phyloP scores from a whole-genome alignment of 2,329 filamentous ascomycete species.

The Teratosphaeria pseudoeucalypti region DNA sequence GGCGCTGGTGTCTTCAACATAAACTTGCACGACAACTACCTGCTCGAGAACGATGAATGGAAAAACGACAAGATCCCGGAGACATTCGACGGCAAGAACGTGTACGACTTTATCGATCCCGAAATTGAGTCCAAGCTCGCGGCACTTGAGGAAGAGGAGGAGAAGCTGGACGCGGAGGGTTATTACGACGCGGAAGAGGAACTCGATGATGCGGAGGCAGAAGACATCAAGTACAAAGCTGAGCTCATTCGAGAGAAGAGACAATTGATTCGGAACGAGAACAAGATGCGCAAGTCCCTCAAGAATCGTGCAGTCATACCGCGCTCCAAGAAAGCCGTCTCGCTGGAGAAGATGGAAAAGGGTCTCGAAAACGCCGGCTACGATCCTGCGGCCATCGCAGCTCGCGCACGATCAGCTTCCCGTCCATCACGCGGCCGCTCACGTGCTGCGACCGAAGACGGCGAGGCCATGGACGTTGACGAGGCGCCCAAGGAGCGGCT shows the following conservation, averaged over 20 bases:
- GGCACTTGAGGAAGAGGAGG: constrained; percentile 89
- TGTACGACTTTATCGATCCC: constrained; percentile 93
- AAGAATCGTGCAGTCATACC: constrained; percentile 96
- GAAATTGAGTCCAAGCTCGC: constrained; percentile 91
- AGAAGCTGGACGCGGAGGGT: constrained; percentile 79
- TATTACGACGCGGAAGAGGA: constrained; percentile 77
- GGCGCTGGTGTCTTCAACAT: constrained; percentile 94
- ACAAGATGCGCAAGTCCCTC: constrained; percentile 87
- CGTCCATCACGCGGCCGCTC: constrained; percentile 58
- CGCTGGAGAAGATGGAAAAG: constrained; percentile 75
- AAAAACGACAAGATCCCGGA: constrained; percentile 94
- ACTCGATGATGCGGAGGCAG: constrained; percentile 79
- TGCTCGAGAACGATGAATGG: constrained; percentile 83
- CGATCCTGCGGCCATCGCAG: constrained; percentile 64
- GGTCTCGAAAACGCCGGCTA: constrained; percentile 77
- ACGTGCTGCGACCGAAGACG: constrained; percentile 43
- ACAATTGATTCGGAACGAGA: constrained; percentile 82
- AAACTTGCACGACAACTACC: constrained; percentile 78
- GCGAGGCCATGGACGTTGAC: constrained; percentile 61
- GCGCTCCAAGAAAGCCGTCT: constrained; percentile 67
- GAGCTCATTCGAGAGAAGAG: constrained; percentile 94
- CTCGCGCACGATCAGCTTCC: constrained; percentile 61
- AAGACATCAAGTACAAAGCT: constrained; percentile 81
- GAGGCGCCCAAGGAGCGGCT: constrained; percentile 27
- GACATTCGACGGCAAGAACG: constrained; percentile 88